Evolutionary conservation across 129 eudicot species (phyloP), one percentile per base, ranked within the genome.

Genomic region (Pittosporum tobira): DNA sequence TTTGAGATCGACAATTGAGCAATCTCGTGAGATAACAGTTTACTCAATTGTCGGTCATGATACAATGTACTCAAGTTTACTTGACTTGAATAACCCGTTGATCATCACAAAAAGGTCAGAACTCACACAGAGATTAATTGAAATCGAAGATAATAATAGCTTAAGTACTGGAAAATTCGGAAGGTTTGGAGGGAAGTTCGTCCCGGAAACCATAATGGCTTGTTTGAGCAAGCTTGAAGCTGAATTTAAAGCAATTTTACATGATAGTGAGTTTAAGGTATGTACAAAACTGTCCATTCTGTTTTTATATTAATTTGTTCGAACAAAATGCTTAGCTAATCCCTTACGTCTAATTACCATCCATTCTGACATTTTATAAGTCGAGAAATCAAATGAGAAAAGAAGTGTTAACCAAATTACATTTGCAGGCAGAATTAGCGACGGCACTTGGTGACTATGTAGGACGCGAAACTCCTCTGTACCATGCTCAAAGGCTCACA

Each of bases 401-500:
- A n/a, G n/a, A n/a, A n/a, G n/a, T n/a, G n/a, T n/a, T n/a, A n/a
- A n/a, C n/a, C n/a, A n/a, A 1, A 16, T 9, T 15, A 1, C n/a
- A 44, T 1, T 44, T 36, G 31, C 31, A 79, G 80, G 75, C 30
- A 19, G 85, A 83, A 75, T 73, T 83, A 30, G 65, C 55, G 8
- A 48, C 63, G 23, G 80, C 83, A 37, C 52, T 83, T 7, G 73
- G 75, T 67, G 91, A 83, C 58, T 79, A 79, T 38, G 86, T 67
- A 19, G 91, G 91, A 48, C 85, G 91, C 2, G 85, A 79, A 62
- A 83, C 90, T 22, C 90, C 90, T 25, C 71, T 83, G 0, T 83
- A 79, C 65, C 61, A 71, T 62, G 90, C 90, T 21, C 53, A 76
- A 43, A 73, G 75, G 70, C 86, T 83, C 16, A 73, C 87, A 6